Evolutionary conservation across 306 rosid genomes (phyloP), one percentile per base, ranked within the genome.

Genomic region (Fagus sylvatica): DNA sequence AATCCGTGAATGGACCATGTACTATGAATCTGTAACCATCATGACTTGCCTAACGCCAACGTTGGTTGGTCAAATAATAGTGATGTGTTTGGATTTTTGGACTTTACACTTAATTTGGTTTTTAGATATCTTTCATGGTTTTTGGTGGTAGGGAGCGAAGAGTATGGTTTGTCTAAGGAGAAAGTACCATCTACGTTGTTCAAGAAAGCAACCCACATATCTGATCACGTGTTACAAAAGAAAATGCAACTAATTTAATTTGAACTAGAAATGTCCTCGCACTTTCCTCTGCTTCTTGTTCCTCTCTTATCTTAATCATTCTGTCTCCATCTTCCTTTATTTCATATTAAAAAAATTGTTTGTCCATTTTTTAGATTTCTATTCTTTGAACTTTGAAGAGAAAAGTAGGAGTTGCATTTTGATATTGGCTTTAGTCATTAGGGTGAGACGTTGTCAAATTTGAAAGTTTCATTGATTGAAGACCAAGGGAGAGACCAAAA

Each of bases 21-120:
- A 60, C 96, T 59, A 84, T 87, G 93, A 84, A 91, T 87, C 89
- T 84, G 88, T 85, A 54, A 69, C 51, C 88, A 85, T 91, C 91
- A 82, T 6, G 67, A 64, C 77, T 33, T 41, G 86, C 93, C 93
- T 82, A 86, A 91, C 83, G 17, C 11, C 11, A 46, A 10, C 51
- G 11, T 22, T 22, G 19, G 1, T 64, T 73, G 30, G 86, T 80
- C 91, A 79, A 67, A 76, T 71, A 15, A 19, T 61, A 34, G 76
- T 72, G 80, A 72, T 68, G 70, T n/a, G 40, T 76, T 60, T 49
- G 16, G 37, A 54, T 74, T 74, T 78, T 55, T 62, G 17, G 46
- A 41, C 65, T 69, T 77, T 16, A 68, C 77, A n/a, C 59, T 32
- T 41, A 57, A 40, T 68, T 6, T 10, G 22, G 79, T 37, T 42